Percentiles rank a stretch among this genome's conserved stretches.
phyloP scores from a whole-genome alignment of 306 rosid species.

The Castanopsis chinensis region DNA sequence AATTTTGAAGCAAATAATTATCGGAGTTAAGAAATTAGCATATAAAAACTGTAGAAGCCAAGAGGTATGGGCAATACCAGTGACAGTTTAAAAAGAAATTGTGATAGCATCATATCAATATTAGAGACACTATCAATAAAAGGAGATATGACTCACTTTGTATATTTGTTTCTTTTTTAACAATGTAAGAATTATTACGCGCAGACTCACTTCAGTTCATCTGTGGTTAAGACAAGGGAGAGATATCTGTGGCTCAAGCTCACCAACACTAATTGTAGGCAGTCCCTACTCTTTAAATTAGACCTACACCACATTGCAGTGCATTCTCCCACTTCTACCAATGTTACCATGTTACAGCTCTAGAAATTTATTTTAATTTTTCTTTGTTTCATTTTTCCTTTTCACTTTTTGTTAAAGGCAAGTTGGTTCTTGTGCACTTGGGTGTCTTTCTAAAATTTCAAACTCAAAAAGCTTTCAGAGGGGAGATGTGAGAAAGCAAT shows the following conservation, averaged over 20 bases:
- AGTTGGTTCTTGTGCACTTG: neutral
- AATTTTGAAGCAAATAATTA: conserved; percentile 11
- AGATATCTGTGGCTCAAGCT: neutral
- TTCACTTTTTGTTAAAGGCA: neutral
- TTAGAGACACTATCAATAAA: neutral
- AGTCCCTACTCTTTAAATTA: neutral
- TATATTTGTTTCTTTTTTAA: neutral
- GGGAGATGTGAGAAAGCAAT: neutral
- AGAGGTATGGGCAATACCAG: neutral
- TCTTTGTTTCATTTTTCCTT: neutral
- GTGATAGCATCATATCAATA: neutral
- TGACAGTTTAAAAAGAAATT: neutral
- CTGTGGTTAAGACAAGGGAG: too few species aligned
- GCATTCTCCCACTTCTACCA: neutral
- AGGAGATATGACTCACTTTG: neutral
- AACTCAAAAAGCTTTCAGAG: neutral
- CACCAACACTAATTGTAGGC: neutral
- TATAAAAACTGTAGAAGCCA: neutral
- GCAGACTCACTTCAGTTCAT: too few species aligned
- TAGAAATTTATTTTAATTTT: neutral
- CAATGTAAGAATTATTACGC: neutral
- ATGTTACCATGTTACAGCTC: neutral
- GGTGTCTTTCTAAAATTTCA: neutral
- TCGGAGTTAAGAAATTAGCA: neutral
- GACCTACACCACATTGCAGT: neutral